phyloP scores from a whole-genome alignment of 176 grass and related monocot species.

The Aechmea fasciata region DNA sequence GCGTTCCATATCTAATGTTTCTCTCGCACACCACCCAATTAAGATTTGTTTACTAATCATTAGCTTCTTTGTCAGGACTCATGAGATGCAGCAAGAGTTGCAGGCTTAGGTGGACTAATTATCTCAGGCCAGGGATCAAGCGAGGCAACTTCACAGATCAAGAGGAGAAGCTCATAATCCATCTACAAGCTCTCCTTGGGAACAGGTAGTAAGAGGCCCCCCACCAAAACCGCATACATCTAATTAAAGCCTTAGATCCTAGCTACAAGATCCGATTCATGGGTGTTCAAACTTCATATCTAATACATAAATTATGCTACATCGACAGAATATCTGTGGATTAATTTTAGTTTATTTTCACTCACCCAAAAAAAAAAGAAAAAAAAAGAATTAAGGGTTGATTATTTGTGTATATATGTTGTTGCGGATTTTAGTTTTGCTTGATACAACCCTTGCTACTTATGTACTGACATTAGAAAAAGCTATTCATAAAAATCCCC shows the following conservation, averaged over 20 bases:
- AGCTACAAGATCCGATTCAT: background rate
- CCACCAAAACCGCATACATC: background rate
- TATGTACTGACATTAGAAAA: no score
- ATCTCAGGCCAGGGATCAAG: constrained; percentile 93
- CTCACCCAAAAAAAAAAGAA: no score
- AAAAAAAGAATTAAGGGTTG: no score
- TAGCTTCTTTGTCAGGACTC: constrained; percentile 32
- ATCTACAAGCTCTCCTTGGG: constrained; percentile 90
- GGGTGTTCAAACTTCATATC: no score
- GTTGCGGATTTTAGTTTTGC: no score
- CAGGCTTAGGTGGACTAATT: constrained; percentile 91
- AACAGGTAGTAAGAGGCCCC: constrained; percentile 41
- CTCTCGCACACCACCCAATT: background rate
- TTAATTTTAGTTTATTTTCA: no score
- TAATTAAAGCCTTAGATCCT: background rate
- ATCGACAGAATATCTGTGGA: no score
- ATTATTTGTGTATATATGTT: no score
- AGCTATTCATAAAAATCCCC: no score
- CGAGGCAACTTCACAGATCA: constrained; percentile 84
- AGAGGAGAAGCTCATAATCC: constrained; percentile 88
- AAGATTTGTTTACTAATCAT: constrained; percentile 3
- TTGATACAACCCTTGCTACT: no score
- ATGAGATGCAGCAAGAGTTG: constrained; percentile 99
- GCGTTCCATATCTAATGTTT: background rate
- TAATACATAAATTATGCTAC: no score